Percentiles rank a stretch among this genome's conserved stretches.
These are phyloP conservation scores for Colletotrichum gloeosporioides DNA, from an alignment of 2,329 filamentous ascomycete species.

Conservation along the genomic window DNA sequence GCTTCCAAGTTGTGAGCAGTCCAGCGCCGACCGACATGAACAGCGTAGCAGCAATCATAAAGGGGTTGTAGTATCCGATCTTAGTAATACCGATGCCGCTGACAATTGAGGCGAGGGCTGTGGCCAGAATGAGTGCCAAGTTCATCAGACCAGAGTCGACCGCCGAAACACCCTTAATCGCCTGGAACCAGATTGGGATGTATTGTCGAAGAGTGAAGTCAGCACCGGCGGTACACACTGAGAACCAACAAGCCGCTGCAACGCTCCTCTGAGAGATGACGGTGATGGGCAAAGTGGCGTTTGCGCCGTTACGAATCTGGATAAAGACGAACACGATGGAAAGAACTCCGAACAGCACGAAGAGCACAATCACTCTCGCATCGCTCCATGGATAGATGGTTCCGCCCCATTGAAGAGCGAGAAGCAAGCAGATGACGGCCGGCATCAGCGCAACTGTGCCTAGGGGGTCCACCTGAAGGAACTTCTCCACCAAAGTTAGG, in stretches of 20 bases:
- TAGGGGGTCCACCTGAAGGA: constrained; percentile 26
- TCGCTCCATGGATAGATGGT: constrained; percentile 35
- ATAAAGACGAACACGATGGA: constrained; percentile 31
- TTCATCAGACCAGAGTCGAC: constrained; percentile 36
- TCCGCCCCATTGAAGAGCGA: constrained; percentile 51
- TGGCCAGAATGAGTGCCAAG: constrained; percentile 33
- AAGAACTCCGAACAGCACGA: constrained; percentile 36
- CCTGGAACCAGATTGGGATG: constrained; percentile 39
- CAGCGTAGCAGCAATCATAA: constrained; percentile 35
- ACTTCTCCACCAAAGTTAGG: neutral
- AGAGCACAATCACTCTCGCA: constrained; percentile 35
- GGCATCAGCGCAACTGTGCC: constrained; percentile 26
- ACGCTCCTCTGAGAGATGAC: constrained; percentile 40
- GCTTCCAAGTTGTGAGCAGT: neutral
- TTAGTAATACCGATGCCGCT: constrained; percentile 30
- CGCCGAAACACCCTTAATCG: constrained; percentile 34
- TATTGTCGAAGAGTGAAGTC: constrained; percentile 33
- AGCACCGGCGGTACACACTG: constrained; percentile 21
- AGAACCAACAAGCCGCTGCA: constrained; percentile 24
- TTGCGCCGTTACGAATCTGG: constrained; percentile 34
- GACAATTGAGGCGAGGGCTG: constrained; percentile 29
- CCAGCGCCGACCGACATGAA: constrained; percentile 29
- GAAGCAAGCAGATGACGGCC: constrained; percentile 41
- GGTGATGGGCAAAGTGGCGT: constrained; percentile 40
- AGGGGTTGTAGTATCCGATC: constrained; percentile 40